A percentile compares a stretch with the other conserved stretches of the same genome.
Conservation (phyloP, 768 basidiomycete genomes). For the Amanita molliuscula region DNA sequence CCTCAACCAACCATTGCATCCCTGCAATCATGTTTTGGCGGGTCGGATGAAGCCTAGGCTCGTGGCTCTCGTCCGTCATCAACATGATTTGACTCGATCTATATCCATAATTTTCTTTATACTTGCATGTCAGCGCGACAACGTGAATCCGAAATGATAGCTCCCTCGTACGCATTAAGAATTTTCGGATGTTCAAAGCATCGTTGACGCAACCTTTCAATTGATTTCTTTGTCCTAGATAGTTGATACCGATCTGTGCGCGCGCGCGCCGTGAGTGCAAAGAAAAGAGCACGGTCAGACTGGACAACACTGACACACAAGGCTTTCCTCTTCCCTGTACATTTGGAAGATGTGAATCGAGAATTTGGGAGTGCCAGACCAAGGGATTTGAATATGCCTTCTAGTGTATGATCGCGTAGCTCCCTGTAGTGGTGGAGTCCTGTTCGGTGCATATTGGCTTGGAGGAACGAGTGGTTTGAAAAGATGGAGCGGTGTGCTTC, state of each 20-base stretch:
- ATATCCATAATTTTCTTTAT: slow-evolving; percentile 38
- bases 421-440: slow-evolving; percentile 3
- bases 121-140: neutral
- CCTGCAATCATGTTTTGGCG: slow-evolving; percentile 36
- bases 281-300: neutral
- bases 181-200: slow-evolving; percentile 55
- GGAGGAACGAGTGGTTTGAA: neutral
- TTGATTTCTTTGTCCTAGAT: slow-evolving; percentile 49
- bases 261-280: neutral
- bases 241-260: slow-evolving; percentile 69
- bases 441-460: neutral
- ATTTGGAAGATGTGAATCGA: slow-evolving; percentile 37
- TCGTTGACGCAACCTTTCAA: slow-evolving; percentile 80
- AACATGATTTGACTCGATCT: slow-evolving; percentile 54
- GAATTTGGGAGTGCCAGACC: neutral
- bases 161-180: slow-evolving; percentile 47
- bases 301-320: slow-evolving; percentile 48
- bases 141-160: neutral
- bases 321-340: slow-evolving; percentile 71
- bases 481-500: neutral
- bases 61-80: slow-evolving; percentile 49
- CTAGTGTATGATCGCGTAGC: neutral
- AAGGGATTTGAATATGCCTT: neutral
- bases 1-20: slow-evolving; percentile 54
- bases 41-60: slow-evolving; percentile 33